Base-by-base conservation (phyloP, 345 rosid genomes). In the Eucalyptus victrix region DNA sequence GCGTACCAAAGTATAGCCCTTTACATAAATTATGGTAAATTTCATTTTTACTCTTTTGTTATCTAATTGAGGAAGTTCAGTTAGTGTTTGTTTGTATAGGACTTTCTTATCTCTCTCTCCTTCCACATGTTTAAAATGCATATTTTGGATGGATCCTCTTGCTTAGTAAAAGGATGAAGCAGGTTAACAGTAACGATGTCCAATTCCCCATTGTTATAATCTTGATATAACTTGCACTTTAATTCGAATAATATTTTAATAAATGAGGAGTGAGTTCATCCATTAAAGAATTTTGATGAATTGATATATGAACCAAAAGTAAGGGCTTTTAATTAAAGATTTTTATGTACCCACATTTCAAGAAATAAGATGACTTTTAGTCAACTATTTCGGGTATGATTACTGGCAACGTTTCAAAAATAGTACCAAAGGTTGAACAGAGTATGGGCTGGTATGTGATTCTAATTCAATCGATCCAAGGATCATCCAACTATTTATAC, bases 201-300 rank as follows among this genome's bases (percentile, higher is more conserved):
- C 15, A 58, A 24, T 26, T 58, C 30, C 0, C n/a, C 30, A 58
- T 24, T 24, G n/a, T 58, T 58, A 10, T 58, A 58, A 10, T 11
- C 13, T 58, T 9, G 0, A 58, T 58, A 10, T 11, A 24, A 58
- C 65, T 26, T 58, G 0, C 7, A 58, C n/a, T 58, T 58, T 26
- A 58, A 14, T 58, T 26, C 7, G 7, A 26, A 24, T 58, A 12
- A 11, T 58, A 58, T 58, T 26, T 24, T 58, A 26, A 58, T 58
- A 24, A 26, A 24, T 58, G 0, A 58, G 0, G n/a, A 0, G 0
- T 14, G 15, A 26, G 65, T 0, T 58, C 65, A 5, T 24, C n/a
- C n/a, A 5, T 58, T 26, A 0, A 58, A 58, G 7, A 26, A 26
- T 9, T 58, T 26, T 12, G 30, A 26, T 58, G 65, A 58, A 58